phyloP scores from a whole-genome alignment of 1,139 yeast genomes.

The Hansenula anomala region DNA sequence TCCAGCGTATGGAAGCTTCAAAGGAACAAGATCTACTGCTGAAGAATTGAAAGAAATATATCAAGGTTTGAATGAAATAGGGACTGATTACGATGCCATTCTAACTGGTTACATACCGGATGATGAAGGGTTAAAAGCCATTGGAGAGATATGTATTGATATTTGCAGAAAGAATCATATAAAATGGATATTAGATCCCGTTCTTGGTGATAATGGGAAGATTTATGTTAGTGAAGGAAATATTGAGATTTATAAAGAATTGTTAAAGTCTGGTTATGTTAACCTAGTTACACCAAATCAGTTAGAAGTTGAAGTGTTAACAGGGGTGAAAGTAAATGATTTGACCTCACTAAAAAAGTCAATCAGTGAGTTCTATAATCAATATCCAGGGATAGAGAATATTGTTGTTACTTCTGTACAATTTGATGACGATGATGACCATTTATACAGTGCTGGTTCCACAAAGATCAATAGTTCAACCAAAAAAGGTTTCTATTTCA shows the following conservation, averaged over 20 bases:
- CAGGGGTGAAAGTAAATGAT: slow-evolving; percentile 46
- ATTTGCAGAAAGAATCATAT: slow-evolving; percentile 16
- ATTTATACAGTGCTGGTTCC: slow-evolving; percentile 52
- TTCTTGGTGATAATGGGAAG: slow-evolving; percentile 87
- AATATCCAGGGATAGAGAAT: slow-evolving; percentile 47
- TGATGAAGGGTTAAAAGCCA: slow-evolving; percentile 38
- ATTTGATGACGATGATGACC: slow-evolving; percentile 20
- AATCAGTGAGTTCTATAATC: slow-evolving; percentile 41
- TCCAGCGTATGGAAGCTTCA: slow-evolving; percentile 65
- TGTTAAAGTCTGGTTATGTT: slow-evolving; percentile 48
- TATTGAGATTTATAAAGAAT: slow-evolving; percentile 56
- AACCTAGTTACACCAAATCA: slow-evolving; percentile 86
- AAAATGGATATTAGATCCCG: slow-evolving; percentile 78
- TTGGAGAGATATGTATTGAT: slow-evolving; percentile 23
- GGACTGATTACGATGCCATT: slow-evolving; percentile 48
- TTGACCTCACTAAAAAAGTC: slow-evolving; percentile 40
- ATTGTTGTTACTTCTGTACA: slow-evolving; percentile 67
- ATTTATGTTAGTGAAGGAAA: slow-evolving; percentile 73
- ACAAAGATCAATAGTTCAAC: slow-evolving; percentile 6
- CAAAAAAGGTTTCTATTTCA: slow-evolving; percentile 32
- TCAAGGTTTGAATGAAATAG: slow-evolving; percentile 42
- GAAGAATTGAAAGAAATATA: slow-evolving; percentile 37
- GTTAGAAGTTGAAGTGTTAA: slow-evolving; percentile 75
- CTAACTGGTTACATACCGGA: slow-evolving; percentile 71
- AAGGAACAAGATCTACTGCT: slow-evolving; percentile 40